Percentiles rank a stretch among this genome's conserved stretches.
phyloP scores from a whole-genome alignment of 768 basidiomycete genomes.

The Tylopilus rubrobrunneus region DNA sequence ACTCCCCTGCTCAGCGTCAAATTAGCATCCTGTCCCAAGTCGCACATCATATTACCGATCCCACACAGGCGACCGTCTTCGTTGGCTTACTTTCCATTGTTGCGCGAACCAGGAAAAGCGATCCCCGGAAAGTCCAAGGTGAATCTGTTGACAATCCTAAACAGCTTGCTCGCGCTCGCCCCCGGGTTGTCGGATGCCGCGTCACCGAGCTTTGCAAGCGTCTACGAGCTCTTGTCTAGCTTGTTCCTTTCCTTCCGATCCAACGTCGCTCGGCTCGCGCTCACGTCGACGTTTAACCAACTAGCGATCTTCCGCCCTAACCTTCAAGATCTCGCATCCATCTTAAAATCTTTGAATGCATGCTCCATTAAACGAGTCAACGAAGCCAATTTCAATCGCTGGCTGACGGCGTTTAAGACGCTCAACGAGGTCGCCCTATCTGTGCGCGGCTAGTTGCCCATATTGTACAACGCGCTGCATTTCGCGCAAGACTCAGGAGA shows the following conservation, averaged over 20 bases:
- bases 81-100: conserved; percentile 70
- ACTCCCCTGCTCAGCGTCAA: conserved; percentile 77
- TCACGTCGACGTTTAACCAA: conserved; percentile 61
- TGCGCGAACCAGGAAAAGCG: conserved; percentile 70
- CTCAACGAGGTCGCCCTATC: conserved; percentile 73
- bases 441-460: too few species aligned
- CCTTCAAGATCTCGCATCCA: conserved; percentile 45
- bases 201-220: conserved; percentile 45
- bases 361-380: conserved; percentile 80
- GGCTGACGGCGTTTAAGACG: conserved; percentile 67
- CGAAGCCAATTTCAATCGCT: conserved; percentile 89
- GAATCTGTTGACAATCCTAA: conserved; percentile 71
- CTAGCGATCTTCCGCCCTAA: conserved; percentile 38
- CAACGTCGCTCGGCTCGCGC: conserved; percentile 65
- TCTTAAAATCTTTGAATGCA: conserved; percentile 74
- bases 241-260: conserved; percentile 71
- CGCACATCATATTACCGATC: conserved; percentile 67
- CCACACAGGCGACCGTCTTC: conserved; percentile 68
- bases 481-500: conserved; percentile 75
- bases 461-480: too few species aligned
- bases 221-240: conserved; percentile 51
- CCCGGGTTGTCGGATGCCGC: conserved; percentile 50
- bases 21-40: conserved; percentile 77
- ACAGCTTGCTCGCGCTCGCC: conserved; percentile 62
- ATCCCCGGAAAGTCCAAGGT: conserved; percentile 86